Base-by-base conservation (phyloP, 2,329 filamentous ascomycete species). In the Lecanoromycetidae sp. region DNA sequence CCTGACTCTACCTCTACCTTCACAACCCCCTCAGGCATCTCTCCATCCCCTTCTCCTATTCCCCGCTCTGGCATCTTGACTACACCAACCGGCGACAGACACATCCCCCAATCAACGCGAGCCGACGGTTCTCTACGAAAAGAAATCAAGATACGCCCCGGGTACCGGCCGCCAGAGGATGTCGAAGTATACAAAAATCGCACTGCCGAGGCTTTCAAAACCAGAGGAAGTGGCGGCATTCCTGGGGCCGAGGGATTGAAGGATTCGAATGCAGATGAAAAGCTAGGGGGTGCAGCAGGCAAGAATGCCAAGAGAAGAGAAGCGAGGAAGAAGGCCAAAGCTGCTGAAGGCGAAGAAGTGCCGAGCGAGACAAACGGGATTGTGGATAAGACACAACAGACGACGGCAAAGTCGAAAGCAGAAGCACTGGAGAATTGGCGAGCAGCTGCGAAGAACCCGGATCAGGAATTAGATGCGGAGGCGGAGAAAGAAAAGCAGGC, bases 111-210 rank as follows among this genome's bases (percentile, higher is more conserved):
- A 35, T 96, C 90, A 0, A 71, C 79, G 35, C 83, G 93, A 46
- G 69, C 91, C 20, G 91, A 98, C 61, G 91, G 91, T 49, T 87
- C 83, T 42, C 85, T 85, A n/a, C 80, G 91, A 48, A 93, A 85
- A 61, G 90, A 94, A 59, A 96, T 96, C 61, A 86, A 86, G 60
- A 87, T 98, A 52, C 80, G 87, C 25, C 90, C 91, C 0, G 93
- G 91, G 45, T 98, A 95, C 66, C 80, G 81, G 27, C 93, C 91
- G 1, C 87, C 88, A 0, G 91, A 98, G 67, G 91, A 98, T 65
- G 82, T 96, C 54, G 87, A 95, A 61, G 73, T 94, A 37, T 98
- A 98, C 75, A 93, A 87, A 70, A 95, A 94, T 65, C 81, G 85
- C 48, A 87, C 82, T 1, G 88, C 88, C 41, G 84, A 91, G 62